Evolutionary conservation across 2,329 filamentous ascomycete genomes (phyloP), one percentile per base, ranked within the genome.

Genomic region (Paecilomyces sp.): DNA sequence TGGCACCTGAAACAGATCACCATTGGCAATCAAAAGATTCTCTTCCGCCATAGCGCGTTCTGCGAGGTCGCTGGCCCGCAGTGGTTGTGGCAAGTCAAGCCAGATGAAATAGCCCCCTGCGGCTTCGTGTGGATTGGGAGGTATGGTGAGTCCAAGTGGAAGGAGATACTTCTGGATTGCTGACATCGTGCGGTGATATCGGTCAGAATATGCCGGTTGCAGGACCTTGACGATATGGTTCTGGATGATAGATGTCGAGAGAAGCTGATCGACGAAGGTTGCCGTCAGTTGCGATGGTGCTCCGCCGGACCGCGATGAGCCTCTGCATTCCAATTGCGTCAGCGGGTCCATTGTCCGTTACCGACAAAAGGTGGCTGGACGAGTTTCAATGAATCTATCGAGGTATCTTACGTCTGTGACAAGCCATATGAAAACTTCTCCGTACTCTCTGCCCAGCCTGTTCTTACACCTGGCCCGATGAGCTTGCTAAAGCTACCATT

Each of bases 401-500:
- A 64, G 62, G n/a, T 57, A 22, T 68, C 80, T 71, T 77, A 85
- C 83, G 77, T 79, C 74, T 87, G 82, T 50, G 80, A 82, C n/a
- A 87, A 72, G 12, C 82, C 84, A 67, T 80, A 81, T 3, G 82
- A 81, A 59, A 90, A 75, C 65, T 83, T 86, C 57, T 81, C 78
- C 5, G 85, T 87, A 0, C 83, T 88, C 72, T 96, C 91, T 1
- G 87, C 84, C 92, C 92, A 97, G n/a, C 93, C 93, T 0, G 90
- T 92, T 12, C 93, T 82, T 56, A 89, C 76, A 0, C 93, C 94
- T 0, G 93, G 92, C 0, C 86, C 91, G 30, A 86, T 83, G 41
- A 97, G 86, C 74, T 99, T 99, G 71, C 87, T 91, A 74, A 97
- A 97, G 6, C 88, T 91, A 24, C 90, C 92, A 71, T 97, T 97